Evolutionary conservation across 257 asterid species (phyloP).

Genomic region (Solanum lycopersicoides): DNA sequence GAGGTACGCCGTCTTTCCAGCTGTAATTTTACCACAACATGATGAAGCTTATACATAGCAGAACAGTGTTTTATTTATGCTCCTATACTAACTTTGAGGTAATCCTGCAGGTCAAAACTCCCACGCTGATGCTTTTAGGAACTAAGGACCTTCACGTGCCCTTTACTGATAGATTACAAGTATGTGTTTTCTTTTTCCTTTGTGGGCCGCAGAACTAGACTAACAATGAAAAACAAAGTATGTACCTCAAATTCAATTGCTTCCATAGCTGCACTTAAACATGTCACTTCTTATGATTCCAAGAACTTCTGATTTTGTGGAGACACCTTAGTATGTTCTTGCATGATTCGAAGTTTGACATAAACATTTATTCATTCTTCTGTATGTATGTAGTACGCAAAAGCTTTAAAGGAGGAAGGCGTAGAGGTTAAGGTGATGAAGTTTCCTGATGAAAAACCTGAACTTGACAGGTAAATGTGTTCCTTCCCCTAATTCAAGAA

Average conservation of each 20-base stretch:
- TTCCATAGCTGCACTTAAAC: background rate
- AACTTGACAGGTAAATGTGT: slow-evolving; percentile 46
- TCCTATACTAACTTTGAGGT: background rate
- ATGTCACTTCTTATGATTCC: background rate
- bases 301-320: background rate
- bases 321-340: background rate
- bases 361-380: background rate
- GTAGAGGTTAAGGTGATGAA: slow-evolving; percentile 56
- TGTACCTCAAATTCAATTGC: background rate
- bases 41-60: too few species aligned
- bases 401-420: slow-evolving; percentile 77
- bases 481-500: background rate
- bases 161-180: slow-evolving; percentile 70
- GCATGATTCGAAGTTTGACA: background rate
- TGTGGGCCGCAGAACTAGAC: background rate
- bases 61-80: background rate
- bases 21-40: too few species aligned
- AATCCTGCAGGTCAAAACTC: slow-evolving; percentile 72
- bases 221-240: background rate
- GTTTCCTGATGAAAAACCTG: slow-evolving; percentile 69
- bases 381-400: slow-evolving; percentile 42
- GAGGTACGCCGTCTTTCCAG: too few species aligned
- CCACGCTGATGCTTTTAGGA: slow-evolving; percentile 76
- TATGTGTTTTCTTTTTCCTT: slow-evolving; percentile 8
- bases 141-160: slow-evolving; percentile 93